phyloP scores from a whole-genome alignment of 495 filamentous ascomycete genomes.

The Penicillium fimorum region DNA sequence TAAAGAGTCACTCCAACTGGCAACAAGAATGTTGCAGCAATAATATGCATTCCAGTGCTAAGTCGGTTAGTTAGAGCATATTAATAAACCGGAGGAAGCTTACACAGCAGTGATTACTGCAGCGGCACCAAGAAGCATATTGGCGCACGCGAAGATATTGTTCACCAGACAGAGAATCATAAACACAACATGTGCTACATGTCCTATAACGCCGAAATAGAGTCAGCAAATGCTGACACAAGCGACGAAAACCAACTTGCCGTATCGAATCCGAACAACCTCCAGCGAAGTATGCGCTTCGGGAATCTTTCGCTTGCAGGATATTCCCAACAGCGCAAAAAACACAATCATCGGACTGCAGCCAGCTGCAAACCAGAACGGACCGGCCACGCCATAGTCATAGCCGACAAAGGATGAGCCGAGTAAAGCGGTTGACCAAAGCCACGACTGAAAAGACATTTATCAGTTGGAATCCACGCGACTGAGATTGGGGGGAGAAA shows the following conservation, averaged over 20 bases:
- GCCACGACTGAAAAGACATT: slow-evolving; percentile 26
- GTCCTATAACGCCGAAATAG: slow-evolving; percentile 15
- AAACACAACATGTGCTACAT: slow-evolving; percentile 41
- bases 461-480: not conserved
- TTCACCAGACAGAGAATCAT: slow-evolving; percentile 44
- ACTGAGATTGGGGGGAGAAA: too few relatives aligned
- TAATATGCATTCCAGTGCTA: slow-evolving; percentile 46
- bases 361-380: slow-evolving; percentile 47
- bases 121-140: slow-evolving; percentile 45
- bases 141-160: slow-evolving; percentile 45
- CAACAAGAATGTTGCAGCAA: slow-evolving; percentile 43
- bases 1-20: slow-evolving; percentile 46
- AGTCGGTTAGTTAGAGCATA: not conserved
- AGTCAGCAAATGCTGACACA: not conserved
- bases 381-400: slow-evolving; percentile 34
- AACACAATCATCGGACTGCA: slow-evolving; percentile 48
- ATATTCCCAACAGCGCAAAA: slow-evolving; percentile 47
- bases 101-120: slow-evolving; percentile 39
- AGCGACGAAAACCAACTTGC: slow-evolving; percentile 1
- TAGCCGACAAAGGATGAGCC: slow-evolving; percentile 36
- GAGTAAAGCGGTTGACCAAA: slow-evolving; percentile 36
- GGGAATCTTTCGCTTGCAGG: slow-evolving; percentile 47
- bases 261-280: slow-evolving; percentile 36
- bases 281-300: slow-evolving; percentile 48
- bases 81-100: not conserved